Evolutionary conservation across 148 eudicot species (phyloP).

Genomic region (Limonium bicolor): DNA sequence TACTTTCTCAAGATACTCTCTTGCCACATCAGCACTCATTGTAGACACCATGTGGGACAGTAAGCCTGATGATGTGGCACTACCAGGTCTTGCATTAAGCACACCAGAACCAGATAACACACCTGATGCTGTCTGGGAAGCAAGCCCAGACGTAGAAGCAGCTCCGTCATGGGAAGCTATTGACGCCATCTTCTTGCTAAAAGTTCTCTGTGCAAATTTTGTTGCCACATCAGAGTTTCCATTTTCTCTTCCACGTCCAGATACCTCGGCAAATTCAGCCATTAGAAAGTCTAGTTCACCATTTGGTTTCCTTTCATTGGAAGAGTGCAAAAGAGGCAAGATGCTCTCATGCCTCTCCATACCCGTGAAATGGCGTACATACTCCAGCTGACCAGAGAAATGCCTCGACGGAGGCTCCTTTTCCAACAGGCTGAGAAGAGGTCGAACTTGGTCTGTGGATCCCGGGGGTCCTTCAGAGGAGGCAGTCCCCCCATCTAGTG

Average conservation of each 20-base stretch:
- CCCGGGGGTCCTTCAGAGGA: constrained; percentile 37
- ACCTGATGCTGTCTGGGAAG: constrained; percentile 82
- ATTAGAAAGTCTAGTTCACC: constrained; percentile 77
- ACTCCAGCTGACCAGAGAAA: constrained; percentile 84
- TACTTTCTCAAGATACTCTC: constrained; percentile 90
- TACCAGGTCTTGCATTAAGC: constrained; percentile 86
- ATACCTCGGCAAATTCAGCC: constrained; percentile 93
- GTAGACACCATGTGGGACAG: constrained; percentile 80
- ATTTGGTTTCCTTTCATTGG: constrained; percentile 69
- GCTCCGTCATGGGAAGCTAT: constrained; percentile 43
- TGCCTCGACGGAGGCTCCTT: constrained; percentile 89
- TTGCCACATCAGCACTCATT: constrained; percentile 80
- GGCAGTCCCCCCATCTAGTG: constrained; percentile 42
- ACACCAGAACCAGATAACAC: constrained; percentile 97
- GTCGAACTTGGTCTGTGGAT: constrained; percentile 58
- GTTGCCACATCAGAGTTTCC: constrained; percentile 39
- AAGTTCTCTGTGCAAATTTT: constrained; percentile 36
- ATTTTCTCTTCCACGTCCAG: constrained; percentile 79
- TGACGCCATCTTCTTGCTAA: constrained; percentile 36
- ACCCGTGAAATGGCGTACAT: constrained; percentile 61
- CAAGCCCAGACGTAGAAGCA: constrained; percentile 74
- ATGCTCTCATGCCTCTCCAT: constrained; percentile 79
- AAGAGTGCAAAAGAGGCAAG: constrained; percentile 63
- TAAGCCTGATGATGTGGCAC: constrained; percentile 87
- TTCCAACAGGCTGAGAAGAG: constrained; percentile 85